Percentiles rank a stretch among this genome's conserved stretches.
Conservation (phyloP, 257 asterid genomes). For the Linderniella brevidens region DNA sequence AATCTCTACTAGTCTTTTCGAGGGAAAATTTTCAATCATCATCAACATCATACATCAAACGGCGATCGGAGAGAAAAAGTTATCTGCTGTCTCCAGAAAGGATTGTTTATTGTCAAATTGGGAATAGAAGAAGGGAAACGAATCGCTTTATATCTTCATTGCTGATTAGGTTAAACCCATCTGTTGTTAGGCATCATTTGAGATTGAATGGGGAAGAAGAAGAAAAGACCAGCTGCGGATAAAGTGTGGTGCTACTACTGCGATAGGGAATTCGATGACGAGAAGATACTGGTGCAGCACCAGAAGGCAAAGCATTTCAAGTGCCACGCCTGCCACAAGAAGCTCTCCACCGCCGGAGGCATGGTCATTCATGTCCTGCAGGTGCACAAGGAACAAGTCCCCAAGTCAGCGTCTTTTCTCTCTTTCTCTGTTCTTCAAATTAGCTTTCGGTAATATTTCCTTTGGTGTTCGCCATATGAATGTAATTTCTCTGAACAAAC, state of each 20-base stretch:
- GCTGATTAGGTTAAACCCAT: no score
- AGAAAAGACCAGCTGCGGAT: slow-evolving; percentile 61
- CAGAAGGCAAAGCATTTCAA: slow-evolving; percentile 94
- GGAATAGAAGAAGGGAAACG: no score
- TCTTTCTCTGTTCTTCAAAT: neutral
- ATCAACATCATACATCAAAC: no score
- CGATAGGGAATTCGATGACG: slow-evolving; percentile 91
- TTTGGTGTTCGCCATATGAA: no score
- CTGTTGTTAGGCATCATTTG: no score
- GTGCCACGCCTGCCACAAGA: slow-evolving; percentile 91
- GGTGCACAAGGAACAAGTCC: slow-evolving; percentile 85
- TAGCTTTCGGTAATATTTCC: no score
- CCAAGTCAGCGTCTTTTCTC: slow-evolving; percentile 23
- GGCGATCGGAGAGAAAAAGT: no score
- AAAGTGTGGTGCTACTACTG: slow-evolving; percentile 92
- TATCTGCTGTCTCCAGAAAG: no score
- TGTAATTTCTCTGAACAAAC: slow-evolving; percentile 11
- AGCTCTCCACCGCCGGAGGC: slow-evolving; percentile 91
- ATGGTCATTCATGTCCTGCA: slow-evolving; percentile 91
- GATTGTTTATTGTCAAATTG: no score
- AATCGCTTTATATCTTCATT: no score
- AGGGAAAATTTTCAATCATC: no score
- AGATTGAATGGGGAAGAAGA: slow-evolving; percentile 67
- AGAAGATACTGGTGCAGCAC: slow-evolving; percentile 90
- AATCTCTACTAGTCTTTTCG: no score